Evolutionary conservation across 106 monocot genomes (phyloP).

Genomic region (Cymbidium sinense): DNA sequence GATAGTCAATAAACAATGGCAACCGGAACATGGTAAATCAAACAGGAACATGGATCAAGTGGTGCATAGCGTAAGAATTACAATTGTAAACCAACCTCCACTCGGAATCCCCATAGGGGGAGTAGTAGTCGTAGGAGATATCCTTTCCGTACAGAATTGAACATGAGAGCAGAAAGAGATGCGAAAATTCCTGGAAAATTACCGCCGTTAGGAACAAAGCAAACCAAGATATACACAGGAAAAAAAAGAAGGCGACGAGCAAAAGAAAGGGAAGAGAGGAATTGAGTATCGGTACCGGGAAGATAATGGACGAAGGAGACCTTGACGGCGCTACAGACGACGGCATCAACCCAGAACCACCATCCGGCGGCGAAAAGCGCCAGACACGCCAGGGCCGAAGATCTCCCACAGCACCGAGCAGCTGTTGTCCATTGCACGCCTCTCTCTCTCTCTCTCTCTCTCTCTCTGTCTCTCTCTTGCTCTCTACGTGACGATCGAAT

Average conservation of each 20-base stretch:
- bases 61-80: too few relatives aligned
- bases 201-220: not conserved
- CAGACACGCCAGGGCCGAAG: constrained; percentile 71
- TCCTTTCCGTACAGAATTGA: constrained; percentile 85
- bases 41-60: too few relatives aligned
- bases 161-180: constrained; percentile 81
- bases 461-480: not conserved
- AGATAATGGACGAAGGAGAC: constrained; percentile 89
- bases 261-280: not conserved
- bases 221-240: not conserved
- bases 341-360: constrained; percentile 98
- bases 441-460: not conserved
- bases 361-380: constrained; percentile 84
- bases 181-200: constrained; percentile 63
- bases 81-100: constrained; percentile 45
- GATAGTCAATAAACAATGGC: too few relatives aligned
- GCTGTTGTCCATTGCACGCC: constrained; percentile 37
- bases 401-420: constrained; percentile 55
- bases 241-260: not conserved
- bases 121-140: constrained; percentile 51
- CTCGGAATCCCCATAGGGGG: constrained; percentile 75
- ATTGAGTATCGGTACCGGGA: constrained; percentile 37
- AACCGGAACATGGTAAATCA: too few relatives aligned
- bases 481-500: too few relatives aligned
- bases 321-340: constrained; percentile 78